Base-by-base conservation (phyloP, 257 asterid genomes). In the Paraleonurus japonicus region DNA sequence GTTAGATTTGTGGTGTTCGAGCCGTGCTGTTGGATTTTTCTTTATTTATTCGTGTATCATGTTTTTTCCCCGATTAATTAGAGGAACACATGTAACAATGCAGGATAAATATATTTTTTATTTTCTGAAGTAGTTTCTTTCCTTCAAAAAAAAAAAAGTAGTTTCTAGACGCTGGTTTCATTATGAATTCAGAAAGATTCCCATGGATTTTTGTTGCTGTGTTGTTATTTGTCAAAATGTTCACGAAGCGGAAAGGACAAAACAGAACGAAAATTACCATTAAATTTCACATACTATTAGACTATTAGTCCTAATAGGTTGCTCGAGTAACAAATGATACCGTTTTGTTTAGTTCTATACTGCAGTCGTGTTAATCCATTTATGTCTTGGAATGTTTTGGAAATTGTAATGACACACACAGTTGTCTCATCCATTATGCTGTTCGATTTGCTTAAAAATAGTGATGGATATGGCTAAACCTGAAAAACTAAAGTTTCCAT, bases 1-100 rank as follows among this genome's bases (percentile, higher is more conserved):
- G 72, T 43, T 61, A 41, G 72, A 69, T 62, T 60, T 67, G 17
- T 13, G 48, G 53, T 30, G 57, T 15, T 71, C 7, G 51, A 53
- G 39, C 33, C 15, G 33, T 5, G 54, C 11, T 68, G 69, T 23
- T 39, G 75, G 55, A 27, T 0, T 37, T 68, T 53, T 20, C 16
- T 9, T 10, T 9, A 54, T 54, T 12, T 20, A 10, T 22, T 22
- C 51, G 55, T 16, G 57, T 50, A n/a, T n/a, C n/a, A n/a, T n/a
- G 2, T 71, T 68, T 48, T 27, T 51, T 37, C 23, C 24, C 28
- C 47, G 30, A 50, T 48, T 68, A 9, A 28, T 72, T n/a, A 30
- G 54, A 47, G 22, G 22, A 47, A 47, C 10, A 47, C 1, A 16
- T 23, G 5, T n/a, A 47, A 5, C 5, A 47, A 47, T 67, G 50